Evolutionary conservation across 148 eudicot genomes (phyloP).

Genomic region (Vaccinium macrocarpon): DNA sequence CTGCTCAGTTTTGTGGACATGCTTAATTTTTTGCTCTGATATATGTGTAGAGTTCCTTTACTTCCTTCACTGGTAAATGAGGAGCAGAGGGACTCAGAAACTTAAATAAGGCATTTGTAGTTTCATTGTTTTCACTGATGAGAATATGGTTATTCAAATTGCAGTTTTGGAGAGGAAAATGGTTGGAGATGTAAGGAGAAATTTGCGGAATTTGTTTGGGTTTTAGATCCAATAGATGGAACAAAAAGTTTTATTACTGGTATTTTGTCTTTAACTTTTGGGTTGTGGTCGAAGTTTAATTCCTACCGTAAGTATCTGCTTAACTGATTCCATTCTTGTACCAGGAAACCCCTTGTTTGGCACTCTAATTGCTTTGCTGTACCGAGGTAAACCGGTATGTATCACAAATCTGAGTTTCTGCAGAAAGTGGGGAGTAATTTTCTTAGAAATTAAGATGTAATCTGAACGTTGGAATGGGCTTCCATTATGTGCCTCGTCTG

Average conservation of each 20-base stretch:
- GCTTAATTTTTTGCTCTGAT: neutral
- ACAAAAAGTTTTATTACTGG: slow-evolving; percentile 99
- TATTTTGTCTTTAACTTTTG: slow-evolving; percentile 19
- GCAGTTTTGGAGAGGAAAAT: slow-evolving; percentile 96
- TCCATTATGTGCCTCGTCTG: neutral
- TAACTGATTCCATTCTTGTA: neutral
- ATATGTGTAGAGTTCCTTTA: neutral
- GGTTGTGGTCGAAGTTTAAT: neutral
- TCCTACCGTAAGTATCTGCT: neutral
- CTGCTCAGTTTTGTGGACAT: neutral
- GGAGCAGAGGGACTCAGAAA: neutral
- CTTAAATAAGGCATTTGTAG: neutral
- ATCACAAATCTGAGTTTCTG: slow-evolving; percentile 8
- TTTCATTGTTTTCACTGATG: slow-evolving; percentile 4
- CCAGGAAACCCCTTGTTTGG: slow-evolving; percentile 95
- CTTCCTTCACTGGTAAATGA: neutral
- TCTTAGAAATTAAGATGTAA: neutral
- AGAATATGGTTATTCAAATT: slow-evolving; percentile 12
- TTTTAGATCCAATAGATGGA: slow-evolving; percentile 96
- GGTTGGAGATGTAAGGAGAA: slow-evolving; percentile 91
- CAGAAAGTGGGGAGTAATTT: neutral
- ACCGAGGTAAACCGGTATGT: slow-evolving; percentile 96
- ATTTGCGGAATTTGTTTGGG: slow-evolving; percentile 89
- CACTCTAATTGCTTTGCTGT: slow-evolving; percentile 82
- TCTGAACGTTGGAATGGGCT: neutral